A percentile compares a stretch with the other conserved stretches of the same genome.
Conservation (phyloP, 192 early-diverging fungal species). For the Gaertneriomyces sp. region DNA sequence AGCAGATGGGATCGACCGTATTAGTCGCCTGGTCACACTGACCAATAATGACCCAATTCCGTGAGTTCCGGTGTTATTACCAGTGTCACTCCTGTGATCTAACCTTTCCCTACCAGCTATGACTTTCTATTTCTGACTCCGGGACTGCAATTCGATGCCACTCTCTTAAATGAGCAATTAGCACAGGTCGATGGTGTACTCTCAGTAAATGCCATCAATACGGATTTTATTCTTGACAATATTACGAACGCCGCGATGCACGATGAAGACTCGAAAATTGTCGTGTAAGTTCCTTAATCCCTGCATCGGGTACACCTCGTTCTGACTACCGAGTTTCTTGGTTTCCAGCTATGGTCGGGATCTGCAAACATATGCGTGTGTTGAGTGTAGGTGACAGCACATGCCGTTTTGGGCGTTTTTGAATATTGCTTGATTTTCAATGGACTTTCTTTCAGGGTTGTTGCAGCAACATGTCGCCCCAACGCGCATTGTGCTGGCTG, state of each 20-base stretch:
- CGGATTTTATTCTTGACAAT: conserved; percentile 13
- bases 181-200: conserved; percentile 32
- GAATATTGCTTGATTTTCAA: conserved; percentile 1
- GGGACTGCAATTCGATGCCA: conserved; percentile 41
- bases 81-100: not conserved
- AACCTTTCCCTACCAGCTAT: conserved; percentile 29
- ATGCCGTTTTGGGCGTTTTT: too few species aligned
- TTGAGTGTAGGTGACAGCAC: conserved; percentile 35
- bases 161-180: conserved; percentile 25
- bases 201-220: conserved; percentile 15
- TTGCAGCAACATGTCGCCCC: conserved; percentile 14
- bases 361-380: conserved; percentile 44
- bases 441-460: conserved; percentile 1
- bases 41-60: not conserved
- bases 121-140: conserved; percentile 51
- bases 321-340: not conserved
- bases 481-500: conserved; percentile 29
- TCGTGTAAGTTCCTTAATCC: conserved; percentile 15
- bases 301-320: not conserved
- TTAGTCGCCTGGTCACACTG: conserved; percentile 34
- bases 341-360: conserved; percentile 36
- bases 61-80: too few species aligned
- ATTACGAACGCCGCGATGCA: not conserved
- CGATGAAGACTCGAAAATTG: not conserved
- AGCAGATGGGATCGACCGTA: conserved; percentile 39